Evolutionary conservation across 169 alveolate species (phyloP), one percentile per base, ranked within the genome.

Genomic region (Babesia bigemina): DNA sequence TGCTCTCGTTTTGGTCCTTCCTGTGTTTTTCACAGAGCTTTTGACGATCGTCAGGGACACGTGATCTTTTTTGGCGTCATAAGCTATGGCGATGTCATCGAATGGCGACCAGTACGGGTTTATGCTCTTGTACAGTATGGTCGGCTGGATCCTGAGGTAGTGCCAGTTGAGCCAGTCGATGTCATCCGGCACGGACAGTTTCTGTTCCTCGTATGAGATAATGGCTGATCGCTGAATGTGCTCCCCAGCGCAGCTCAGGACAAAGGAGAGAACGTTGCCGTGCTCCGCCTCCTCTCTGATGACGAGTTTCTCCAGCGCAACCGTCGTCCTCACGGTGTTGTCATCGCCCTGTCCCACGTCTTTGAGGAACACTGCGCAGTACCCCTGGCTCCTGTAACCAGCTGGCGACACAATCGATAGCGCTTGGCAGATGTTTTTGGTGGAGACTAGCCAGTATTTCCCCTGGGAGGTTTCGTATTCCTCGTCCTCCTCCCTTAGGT

Each of bases 361-460:
- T 52, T 67, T 79, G 2, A 79, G 62, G 55, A 79, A 70, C 17
- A 79, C 82, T 0, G 87, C 83, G 36, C 70, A 21, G 57, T 65
- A 79, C 19, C 70, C 69, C 65, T 69, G 71, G 24, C 71, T 79
- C 75, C 50, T 79, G 44, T 62, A 56, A 19, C 83, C 63, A 17
- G 81, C 50, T 10, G 87, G 84, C 50, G 58, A 44, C 13, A 81
- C 88, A 10, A 73, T 48, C 19, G 79, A 47, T 33, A 81, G 74
- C 29, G 88, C 70, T 59, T 81, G 84, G 72, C 85, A 81, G 36
- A 81, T 79, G 33, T 81, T 76, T 58, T 81, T 81, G 22, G 88
- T 56, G 17, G 85, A 44, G 14, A 81, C 60, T 4, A 81, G 47
- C 81, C 81, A 70, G 72, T 70, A 61, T 29, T 48, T n/a, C 13